Evolutionary conservation across 106 monocot species (phyloP), one percentile per base, ranked within the genome.

Genomic region (Cymbidium sinense): DNA sequence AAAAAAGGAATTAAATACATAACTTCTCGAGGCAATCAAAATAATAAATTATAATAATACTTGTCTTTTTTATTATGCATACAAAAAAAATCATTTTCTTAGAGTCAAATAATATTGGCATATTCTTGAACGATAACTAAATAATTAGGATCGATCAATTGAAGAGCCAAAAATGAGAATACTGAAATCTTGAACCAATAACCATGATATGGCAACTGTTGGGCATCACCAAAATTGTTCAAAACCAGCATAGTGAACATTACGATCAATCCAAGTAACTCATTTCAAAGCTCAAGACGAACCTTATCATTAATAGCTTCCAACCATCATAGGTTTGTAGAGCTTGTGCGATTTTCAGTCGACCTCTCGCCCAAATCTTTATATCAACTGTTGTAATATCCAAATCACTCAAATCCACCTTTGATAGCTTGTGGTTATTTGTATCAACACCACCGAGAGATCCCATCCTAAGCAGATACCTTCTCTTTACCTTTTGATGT

Each of bases 311-410:
- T 77, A 7, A 51, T 36, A 9, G 31, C 71, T 37, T 77, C 77
- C 33, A 82, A 82, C 77, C 36, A 10, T 71, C 70, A 28, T 77
- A 71, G 12, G 35, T 6, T 37, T 77, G 36, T 8, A 82, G 19
- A 0, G 75, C 54, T 0, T 52, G 18, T 28, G 70, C 19, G 8
- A 78, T 73, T 7, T 61, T 6, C 0, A 29, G 44, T 19, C 67
- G 64, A 4, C 7, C 21, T 4, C 31, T 20, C 0, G 7, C 37
- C 78, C 78, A 83, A 43, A 43, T 15, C 2, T 62, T 31, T 17
- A 12, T 13, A 34, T 43, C 74, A 23, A 44, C 1, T 13, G 7
- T 64, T 50, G 33, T 75, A 30, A 18, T 70, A 70, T 82, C 64
- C 35, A 87, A 50, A 0, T 71, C 72, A 7, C 74, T n/a, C n/a